Conservation (phyloP, 208 protist species). For the Acanthamoeba triangularis region DNA sequence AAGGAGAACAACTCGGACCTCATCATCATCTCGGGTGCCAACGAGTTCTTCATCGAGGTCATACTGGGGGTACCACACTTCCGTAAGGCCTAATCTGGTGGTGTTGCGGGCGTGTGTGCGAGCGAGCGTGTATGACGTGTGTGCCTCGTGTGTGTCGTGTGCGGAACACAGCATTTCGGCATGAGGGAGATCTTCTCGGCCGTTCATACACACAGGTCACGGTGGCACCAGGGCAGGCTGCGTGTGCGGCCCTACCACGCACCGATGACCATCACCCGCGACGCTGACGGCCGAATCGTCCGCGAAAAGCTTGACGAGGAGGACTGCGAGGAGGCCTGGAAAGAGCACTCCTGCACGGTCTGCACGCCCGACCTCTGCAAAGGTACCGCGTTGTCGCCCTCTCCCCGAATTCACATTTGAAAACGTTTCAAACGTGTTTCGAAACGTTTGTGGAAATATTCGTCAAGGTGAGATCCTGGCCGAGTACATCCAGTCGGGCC, state of each 20-base stretch:
- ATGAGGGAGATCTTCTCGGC: conserved; percentile 13
- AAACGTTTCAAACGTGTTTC: background rate
- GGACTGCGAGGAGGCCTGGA: background rate
- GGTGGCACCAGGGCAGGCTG: conserved; percentile 5
- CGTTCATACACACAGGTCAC: conserved; percentile 42
- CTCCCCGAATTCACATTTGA: background rate
- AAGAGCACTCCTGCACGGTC: background rate
- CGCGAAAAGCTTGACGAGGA: background rate
- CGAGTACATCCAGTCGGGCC: conserved; percentile 16
- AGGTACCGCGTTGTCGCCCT: background rate
- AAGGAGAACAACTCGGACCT: conserved; percentile 19
- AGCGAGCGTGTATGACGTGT: background rate
- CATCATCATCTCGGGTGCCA: conserved; percentile 66
- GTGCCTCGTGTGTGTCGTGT: background rate
- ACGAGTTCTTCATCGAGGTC: conserved; percentile 73
- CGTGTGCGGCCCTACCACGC: conserved; percentile 54
- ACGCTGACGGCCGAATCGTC: background rate
- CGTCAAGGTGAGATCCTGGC: background rate
- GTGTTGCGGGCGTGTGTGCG: background rate
- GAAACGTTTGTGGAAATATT: background rate
- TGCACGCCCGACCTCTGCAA: conserved; percentile 61
- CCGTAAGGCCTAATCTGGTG: background rate
- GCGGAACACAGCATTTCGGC: background rate
- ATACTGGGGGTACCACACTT: background rate
- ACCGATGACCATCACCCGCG: conserved; percentile 1